Conservation (phyloP, 2,329 filamentous ascomycete species). For the Exophiala oligosperma region DNA sequence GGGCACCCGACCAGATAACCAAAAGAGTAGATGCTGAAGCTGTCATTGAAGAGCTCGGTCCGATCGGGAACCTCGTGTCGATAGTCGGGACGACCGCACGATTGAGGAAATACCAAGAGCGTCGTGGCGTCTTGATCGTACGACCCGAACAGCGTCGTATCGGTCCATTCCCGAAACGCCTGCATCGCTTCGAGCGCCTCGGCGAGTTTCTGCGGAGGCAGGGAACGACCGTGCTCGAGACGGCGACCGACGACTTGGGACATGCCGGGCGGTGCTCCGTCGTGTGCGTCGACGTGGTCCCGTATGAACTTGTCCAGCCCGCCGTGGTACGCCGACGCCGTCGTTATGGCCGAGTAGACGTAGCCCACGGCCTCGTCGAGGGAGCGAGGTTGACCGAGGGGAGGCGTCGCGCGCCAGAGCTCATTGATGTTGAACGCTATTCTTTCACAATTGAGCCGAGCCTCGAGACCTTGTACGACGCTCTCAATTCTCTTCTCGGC, state of each 20-base stretch:
- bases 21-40: slow-evolving; percentile 44
- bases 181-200: slow-evolving; percentile 53
- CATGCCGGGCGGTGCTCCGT: slow-evolving; percentile 42
- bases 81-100: slow-evolving; percentile 22
- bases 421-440: slow-evolving; percentile 32
- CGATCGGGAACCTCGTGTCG: slow-evolving; percentile 21
- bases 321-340: slow-evolving; percentile 48
- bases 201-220: slow-evolving; percentile 39
- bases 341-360: slow-evolving; percentile 26
- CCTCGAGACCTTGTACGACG: slow-evolving; percentile 29
- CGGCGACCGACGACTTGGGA: slow-evolving; percentile 51
- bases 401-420: slow-evolving; percentile 33
- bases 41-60: slow-evolving; percentile 40
- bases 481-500: slow-evolving; percentile 31
- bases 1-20: slow-evolving; percentile 38
- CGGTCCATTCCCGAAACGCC: slow-evolving; percentile 45
- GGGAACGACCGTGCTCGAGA: slow-evolving; percentile 49
- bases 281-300: slow-evolving; percentile 29
- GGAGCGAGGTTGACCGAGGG: slow-evolving; percentile 15
- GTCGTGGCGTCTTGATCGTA: slow-evolving; percentile 25
- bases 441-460: slow-evolving; percentile 30
- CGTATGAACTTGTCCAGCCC: slow-evolving; percentile 43
- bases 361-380: slow-evolving; percentile 23
- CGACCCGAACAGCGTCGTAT: slow-evolving; percentile 25
- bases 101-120: slow-evolving; percentile 25